Evolutionary conservation across 129 eudicot species (phyloP).

Genomic region (Centrapalus pauciflorus): DNA sequence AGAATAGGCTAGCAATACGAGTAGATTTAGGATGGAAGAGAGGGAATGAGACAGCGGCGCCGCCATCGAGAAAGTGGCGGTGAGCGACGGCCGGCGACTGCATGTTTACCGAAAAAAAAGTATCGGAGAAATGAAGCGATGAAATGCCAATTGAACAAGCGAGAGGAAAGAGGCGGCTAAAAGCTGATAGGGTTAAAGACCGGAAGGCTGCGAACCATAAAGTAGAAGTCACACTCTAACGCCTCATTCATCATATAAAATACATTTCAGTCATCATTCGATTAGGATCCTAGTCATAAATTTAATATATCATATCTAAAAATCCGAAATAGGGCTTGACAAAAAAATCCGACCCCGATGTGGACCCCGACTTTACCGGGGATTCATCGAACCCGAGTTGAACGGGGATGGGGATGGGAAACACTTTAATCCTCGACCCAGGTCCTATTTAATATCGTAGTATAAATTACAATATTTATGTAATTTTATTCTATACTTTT

Average conservation of each 20-base stretch:
- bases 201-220: not conserved
- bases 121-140: constrained; percentile 7
- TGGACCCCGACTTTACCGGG: no score
- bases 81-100: constrained; percentile 40
- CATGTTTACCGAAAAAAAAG: constrained; percentile 32
- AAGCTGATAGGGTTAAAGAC: constrained; percentile 31
- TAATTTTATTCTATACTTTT: no score
- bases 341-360: no score
- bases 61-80: constrained; percentile 32
- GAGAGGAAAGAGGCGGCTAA: constrained; percentile 26
- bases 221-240: not conserved
- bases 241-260: not conserved
- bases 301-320: no score
- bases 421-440: no score
- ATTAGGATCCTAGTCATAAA: no score
- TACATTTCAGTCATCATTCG: constrained; percentile 10
- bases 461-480: no score
- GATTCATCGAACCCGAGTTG: no score
- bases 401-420: no score
- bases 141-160: not conserved
- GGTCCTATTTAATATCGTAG: no score
- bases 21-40: constrained; percentile 13
- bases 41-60: constrained; percentile 28
- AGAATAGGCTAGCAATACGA: constrained; percentile 25
- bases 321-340: no score